Evolutionary conservation across 2,329 filamentous ascomycete genomes (phyloP).

Genomic region (Furcasterigmium furcatum): DNA sequence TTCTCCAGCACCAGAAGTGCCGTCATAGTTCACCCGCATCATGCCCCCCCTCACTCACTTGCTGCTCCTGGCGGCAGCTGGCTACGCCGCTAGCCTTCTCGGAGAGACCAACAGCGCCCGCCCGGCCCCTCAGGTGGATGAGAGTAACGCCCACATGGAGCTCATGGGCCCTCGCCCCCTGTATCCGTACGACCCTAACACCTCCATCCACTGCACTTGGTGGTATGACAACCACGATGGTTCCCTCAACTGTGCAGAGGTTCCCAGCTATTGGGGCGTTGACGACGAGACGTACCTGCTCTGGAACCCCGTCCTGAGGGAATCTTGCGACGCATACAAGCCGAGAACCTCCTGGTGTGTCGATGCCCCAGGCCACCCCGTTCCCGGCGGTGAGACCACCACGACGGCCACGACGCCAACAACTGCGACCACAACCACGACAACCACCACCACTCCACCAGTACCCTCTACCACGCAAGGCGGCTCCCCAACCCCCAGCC

Average conservation of each 20-base stretch:
- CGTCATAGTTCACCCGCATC: too few species aligned
- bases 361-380: neutral
- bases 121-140: too few species aligned
- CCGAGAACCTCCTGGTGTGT: neutral
- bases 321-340: neutral
- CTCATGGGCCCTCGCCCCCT: neutral
- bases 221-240: conserved; percentile 4
- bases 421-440: conserved; percentile 1
- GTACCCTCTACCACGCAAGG: conserved; percentile 3
- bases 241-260: neutral
- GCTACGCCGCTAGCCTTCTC: too few species aligned
- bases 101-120: too few species aligned
- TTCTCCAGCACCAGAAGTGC: too few species aligned
- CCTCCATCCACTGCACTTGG: conserved; percentile 2
- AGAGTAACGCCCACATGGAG: neutral
- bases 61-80: too few species aligned
- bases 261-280: conserved; percentile 1
- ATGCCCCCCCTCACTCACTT: too few species aligned
- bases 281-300: conserved; percentile 1
- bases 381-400: neutral
- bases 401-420: neutral
- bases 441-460: conserved; percentile 9
- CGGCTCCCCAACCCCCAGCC: conserved; percentile 10
- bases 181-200: conserved; percentile 1
- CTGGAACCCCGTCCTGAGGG: neutral